These are phyloP conservation scores for Russula dissimulans DNA, from an alignment of 768 basidiomycete species.

Conservation along the genomic window DNA sequence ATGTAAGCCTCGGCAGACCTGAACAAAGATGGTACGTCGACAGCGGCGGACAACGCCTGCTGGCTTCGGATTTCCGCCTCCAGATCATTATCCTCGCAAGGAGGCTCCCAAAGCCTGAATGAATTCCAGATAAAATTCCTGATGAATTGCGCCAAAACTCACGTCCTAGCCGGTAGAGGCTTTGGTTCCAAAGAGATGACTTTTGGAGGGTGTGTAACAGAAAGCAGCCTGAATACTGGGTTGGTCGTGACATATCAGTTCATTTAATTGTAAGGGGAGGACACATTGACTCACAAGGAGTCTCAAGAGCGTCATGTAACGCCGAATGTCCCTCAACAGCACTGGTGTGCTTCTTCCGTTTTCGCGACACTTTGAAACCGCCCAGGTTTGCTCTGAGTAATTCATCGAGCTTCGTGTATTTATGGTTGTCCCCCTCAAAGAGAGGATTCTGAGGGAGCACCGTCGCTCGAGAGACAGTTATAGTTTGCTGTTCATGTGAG, in stretches of 20 bases:
- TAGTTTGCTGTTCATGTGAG: not conserved
- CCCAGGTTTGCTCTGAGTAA: not conserved
- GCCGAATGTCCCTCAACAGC: not conserved
- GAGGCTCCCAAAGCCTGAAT: conserved; percentile 23
- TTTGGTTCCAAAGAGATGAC: conserved; percentile 11
- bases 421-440: not conserved
- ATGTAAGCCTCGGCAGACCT: conserved; percentile 20
- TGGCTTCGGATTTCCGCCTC: conserved; percentile 23
- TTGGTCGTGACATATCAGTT: not conserved
- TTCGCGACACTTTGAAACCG: not conserved
- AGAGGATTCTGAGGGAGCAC: not conserved
- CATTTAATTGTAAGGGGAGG: not conserved
- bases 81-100: conserved; percentile 25
- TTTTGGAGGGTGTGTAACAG: not conserved
- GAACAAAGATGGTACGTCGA: conserved; percentile 24
- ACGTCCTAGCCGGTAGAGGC: conserved; percentile 10
- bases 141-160: not conserved
- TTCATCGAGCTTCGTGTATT: conserved; percentile 4
- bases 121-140: not conserved
- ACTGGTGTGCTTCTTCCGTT: conserved; percentile 1
- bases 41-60: conserved; percentile 24
- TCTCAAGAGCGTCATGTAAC: not conserved
- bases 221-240: conserved; percentile 18
- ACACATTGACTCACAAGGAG: not conserved
- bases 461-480: not conserved